Evolutionary conservation across 805 yeast species (phyloP), one percentile per base, ranked within the genome.

Genomic region (Saccharomycopsis fodiens): DNA sequence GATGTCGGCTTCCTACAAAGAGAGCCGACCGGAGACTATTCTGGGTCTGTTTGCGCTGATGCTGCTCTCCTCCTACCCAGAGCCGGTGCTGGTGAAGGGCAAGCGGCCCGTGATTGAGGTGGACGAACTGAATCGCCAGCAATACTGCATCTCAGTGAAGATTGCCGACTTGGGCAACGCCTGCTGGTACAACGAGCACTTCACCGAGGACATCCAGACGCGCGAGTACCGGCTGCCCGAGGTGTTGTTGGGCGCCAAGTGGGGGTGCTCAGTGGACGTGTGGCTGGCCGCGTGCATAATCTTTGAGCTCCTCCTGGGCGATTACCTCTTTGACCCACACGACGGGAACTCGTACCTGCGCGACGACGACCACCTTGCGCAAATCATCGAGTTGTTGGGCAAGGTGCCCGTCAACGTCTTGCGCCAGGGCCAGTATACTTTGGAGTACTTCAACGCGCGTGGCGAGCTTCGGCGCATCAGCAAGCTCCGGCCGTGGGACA

Each of bases 401-500:
- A 59, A 56, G 32, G 39, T 50, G 10, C 62, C 66, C 56, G 69
- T 72, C 32, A 32, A 55, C 2, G 59, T 81, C 55, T 61, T 82
- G 44, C 68, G 73, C 62, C 71, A 77, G 52, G 81, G 88, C 40
- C 72, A 74, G 60, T 71, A 79, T 68, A 63, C 85, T 6, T 59
- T 74, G 47, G 76, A 79, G 58, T 73, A 77, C 56, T 80, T 84
- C 73, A 76, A 80, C 63, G 66, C 77, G 1, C 66, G 76, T 50
- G 87, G 86, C 15, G 81, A 84, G 46, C 65, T 93, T 52, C 76
- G 86, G 50, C 78, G 86, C 56, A 93, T 93, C 46, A 72, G 78
- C 35, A 85, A 82, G 61, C 67, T 93, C 53, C 85, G 86, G 63
- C 91, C 85, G 38, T 93, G 98, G 98, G 83, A 86, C 1, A 70